Evolutionary conservation across 2,329 filamentous ascomycete species (phyloP), one percentile per base, ranked within the genome.

Genomic region (Elsinoe ampelina): DNA sequence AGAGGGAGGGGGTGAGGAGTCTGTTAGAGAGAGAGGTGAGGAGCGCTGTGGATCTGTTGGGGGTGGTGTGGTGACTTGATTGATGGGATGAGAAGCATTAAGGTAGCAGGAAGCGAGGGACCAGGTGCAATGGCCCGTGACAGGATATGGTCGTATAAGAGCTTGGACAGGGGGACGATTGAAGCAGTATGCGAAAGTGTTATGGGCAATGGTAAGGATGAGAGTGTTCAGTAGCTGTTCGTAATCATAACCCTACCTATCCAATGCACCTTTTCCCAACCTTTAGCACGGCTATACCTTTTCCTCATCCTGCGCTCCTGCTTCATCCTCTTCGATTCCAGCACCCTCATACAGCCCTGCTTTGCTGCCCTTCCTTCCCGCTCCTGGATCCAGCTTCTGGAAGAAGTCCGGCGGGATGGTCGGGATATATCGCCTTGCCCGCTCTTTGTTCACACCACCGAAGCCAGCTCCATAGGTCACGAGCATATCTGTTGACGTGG

Each of bases 401-500:
- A 98, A 75, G 67, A 97, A 95, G 72, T 98, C 93, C 0, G 91
- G 86, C 15, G 93, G 92, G 55, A 98, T 88, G 0, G 89, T 95
- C 1, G 93, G 93, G 45, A 95, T 95, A 70, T 98, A 98, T 73
- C 95, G 95, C 62, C 89, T 80, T 71, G 95, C 93, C 57, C 90
- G 80, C 72, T 97, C 93, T 60, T 87, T 81, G 73, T 98, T 95
- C 47, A 93, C 76, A 0, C 93, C 93, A 4, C 93, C 93, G 66
- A 97, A 93, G 0, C 93, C 93, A 11, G 93, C 91, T 0, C 93
- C 93, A 66, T 95, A 98, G 62, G 85, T 92, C 48, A 98, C 83
- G 48, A 97, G 79, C 93, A 98, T 98, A 70, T 98, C 93, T 22
- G 91, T 97, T 58, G 89, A 93, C 1, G 92, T 95, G 1, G 93